A percentile compares a stretch with the other conserved stretches of the same genome.
These are phyloP conservation scores for Fimicolochytrium jonesii DNA, from an alignment of 192 early-diverging fungal genomes.

Conservation along the genomic window DNA sequence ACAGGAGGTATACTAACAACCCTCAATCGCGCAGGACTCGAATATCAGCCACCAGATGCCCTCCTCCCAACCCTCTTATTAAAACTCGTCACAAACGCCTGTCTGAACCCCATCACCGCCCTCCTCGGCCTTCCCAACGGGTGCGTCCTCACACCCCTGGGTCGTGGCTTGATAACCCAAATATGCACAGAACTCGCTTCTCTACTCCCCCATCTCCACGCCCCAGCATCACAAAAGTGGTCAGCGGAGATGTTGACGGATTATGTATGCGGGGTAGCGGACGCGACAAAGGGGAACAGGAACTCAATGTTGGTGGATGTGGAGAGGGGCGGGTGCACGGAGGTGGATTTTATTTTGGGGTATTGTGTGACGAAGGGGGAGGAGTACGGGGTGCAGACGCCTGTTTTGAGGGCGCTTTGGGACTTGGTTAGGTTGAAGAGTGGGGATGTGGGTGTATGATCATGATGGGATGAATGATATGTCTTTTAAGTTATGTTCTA, in stretches of 20 bases:
- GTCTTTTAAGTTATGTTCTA: too few species aligned
- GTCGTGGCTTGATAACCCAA: not conserved
- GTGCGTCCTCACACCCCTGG: constrained; percentile 28
- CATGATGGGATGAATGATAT: too few species aligned
- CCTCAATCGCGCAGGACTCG: too few species aligned
- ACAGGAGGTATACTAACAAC: too few species aligned
- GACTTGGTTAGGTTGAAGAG: constrained; percentile 6
- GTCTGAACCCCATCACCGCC: constrained; percentile 64
- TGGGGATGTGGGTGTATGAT: too few species aligned
- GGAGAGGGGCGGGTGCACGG: constrained; percentile 9
- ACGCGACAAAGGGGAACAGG: constrained; percentile 12
- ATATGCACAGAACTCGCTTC: constrained; percentile 2
- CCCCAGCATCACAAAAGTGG: not conserved
- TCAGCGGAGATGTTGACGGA: constrained; percentile 1
- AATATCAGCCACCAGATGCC: too few species aligned
- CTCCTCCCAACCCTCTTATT: too few species aligned
- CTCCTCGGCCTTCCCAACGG: constrained; percentile 56
- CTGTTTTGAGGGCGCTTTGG: not conserved
- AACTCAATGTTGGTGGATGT: constrained; percentile 29
- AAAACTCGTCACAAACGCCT: constrained; percentile 60
- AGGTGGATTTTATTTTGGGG: constrained; percentile 28
- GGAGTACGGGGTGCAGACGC: not conserved
- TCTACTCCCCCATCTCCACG: constrained; percentile 1
- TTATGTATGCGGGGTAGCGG: constrained; percentile 3
- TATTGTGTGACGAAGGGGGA: constrained; percentile 7